Percentiles rank a stretch among this genome's conserved stretches.
phyloP scores from a whole-genome alignment of 2,329 filamentous ascomycete genomes.

The Malbranchea cinnamomea region DNA sequence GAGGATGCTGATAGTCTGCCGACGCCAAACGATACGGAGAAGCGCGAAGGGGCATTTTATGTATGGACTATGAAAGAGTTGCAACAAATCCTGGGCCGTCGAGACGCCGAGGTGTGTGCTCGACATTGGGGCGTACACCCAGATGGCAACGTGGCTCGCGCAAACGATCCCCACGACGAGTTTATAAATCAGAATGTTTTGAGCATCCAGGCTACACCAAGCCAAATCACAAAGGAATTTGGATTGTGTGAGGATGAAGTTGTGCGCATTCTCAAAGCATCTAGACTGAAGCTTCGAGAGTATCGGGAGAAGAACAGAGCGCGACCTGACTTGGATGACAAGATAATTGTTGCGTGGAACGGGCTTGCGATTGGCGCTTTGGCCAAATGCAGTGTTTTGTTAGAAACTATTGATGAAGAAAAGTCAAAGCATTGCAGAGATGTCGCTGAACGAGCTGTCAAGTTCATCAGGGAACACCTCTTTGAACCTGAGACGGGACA shows the following conservation, averaged over 20 bases:
- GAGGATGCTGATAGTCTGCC: constrained; percentile 81
- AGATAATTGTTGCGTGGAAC: constrained; percentile 78
- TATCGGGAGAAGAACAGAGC: constrained; percentile 62
- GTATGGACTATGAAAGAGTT: constrained; percentile 87
- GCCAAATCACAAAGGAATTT: constrained; percentile 60
- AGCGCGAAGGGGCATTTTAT: constrained; percentile 85
- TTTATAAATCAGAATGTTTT: constrained; percentile 90
- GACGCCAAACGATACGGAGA: constrained; percentile 58
- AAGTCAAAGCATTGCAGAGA: constrained; percentile 46
- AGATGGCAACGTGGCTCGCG: constrained; percentile 71
- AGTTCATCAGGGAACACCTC: constrained; percentile 57
- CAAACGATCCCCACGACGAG: constrained; percentile 81
- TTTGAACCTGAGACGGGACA: constrained; percentile 50
- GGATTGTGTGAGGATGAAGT: constrained; percentile 56
- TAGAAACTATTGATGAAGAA: constrained; percentile 45
- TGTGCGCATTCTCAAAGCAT: constrained; percentile 48
- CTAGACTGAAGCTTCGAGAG: constrained; percentile 51
- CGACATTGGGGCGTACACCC: constrained; percentile 71
- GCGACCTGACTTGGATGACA: constrained; percentile 68
- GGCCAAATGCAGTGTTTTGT: constrained; percentile 54
- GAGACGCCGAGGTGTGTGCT: constrained; percentile 58
- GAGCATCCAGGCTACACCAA: constrained; percentile 50
- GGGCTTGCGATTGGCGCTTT: constrained; percentile 74
- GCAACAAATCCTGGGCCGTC: constrained; percentile 54
- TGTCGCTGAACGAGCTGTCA: constrained; percentile 52